These are phyloP conservation scores for Volvox carteri DNA, from an alignment of 163 green algal genomes.

Conservation along the genomic window DNA sequence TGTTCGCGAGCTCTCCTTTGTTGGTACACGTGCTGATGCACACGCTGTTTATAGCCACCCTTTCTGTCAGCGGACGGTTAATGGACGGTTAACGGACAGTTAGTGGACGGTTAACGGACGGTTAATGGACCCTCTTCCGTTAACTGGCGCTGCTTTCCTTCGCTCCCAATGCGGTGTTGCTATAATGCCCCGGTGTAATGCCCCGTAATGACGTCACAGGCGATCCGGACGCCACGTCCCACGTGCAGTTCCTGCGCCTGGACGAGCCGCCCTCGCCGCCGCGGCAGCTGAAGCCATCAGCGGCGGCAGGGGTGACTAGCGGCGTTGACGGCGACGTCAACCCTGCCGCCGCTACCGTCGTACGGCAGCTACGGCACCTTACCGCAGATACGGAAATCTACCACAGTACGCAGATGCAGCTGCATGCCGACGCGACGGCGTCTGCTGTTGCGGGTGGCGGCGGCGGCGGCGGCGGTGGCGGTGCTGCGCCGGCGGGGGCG, in stretches of 20 bases:
- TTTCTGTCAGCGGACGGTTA: too few relatives aligned
- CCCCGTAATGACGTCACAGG: neutral
- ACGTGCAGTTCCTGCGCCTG: slow-evolving; percentile 20
- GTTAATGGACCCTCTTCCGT: too few relatives aligned
- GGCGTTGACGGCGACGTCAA: neutral
- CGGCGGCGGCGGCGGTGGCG: neutral
- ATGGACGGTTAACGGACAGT: too few relatives aligned
- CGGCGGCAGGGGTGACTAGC: neutral
- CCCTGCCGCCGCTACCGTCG: neutral
- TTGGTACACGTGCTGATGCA: too few relatives aligned
- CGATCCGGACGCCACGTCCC: slow-evolving; percentile 8
- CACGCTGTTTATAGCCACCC: too few relatives aligned
- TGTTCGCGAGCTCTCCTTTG: too few relatives aligned
- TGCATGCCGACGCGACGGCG: neutral
- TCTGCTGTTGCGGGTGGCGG: too few relatives aligned
- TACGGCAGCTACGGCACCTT: neutral
- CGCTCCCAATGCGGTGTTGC: too few relatives aligned
- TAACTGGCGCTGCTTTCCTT: too few relatives aligned
- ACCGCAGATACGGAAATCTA: slow-evolving; percentile 43
- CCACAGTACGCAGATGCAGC: slow-evolving; percentile 40
- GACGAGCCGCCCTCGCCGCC: slow-evolving; percentile 16
- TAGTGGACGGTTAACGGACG: too few relatives aligned
- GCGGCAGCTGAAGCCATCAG: too few relatives aligned
- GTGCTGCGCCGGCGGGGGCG: neutral
- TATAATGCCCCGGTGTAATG: too few relatives aligned